Conservation (phyloP, 2,329 filamentous ascomycete species). For the Cladosporium sp. region DNA sequence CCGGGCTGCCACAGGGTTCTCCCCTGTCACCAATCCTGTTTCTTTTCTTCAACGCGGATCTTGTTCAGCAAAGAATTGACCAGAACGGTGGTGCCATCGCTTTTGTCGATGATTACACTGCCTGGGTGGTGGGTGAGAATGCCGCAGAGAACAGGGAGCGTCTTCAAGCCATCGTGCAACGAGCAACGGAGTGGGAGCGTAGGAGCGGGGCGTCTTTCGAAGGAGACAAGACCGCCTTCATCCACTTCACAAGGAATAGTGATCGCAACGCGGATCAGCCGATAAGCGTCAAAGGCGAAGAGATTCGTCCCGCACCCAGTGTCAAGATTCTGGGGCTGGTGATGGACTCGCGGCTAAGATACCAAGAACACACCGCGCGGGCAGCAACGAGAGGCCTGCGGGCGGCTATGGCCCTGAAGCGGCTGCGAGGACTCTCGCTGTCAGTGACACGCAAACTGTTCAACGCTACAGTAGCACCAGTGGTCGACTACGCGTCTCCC, state of each 20-base stretch:
- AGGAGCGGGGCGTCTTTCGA: constrained; percentile 1
- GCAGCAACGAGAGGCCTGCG: background rate
- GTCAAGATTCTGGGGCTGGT: background rate
- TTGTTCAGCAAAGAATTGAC: background rate
- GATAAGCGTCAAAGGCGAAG: constrained; percentile 2
- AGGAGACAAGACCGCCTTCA: constrained; percentile 5
- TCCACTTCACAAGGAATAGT: constrained; percentile 3
- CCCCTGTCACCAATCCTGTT: constrained; percentile 31
- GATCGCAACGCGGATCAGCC: background rate
- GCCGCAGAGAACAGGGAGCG: background rate
- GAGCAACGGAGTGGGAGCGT: constrained; percentile 1
- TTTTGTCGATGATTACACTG: constrained; percentile 28
- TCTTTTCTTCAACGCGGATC: constrained; percentile 30
- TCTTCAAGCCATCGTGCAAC: background rate
- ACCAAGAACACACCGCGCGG: background rate
- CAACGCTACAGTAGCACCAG: constrained; percentile 1
- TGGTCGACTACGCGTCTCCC: constrained; percentile 2
- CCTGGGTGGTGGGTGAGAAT: constrained; percentile 20
- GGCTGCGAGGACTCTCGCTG: constrained; percentile 2
- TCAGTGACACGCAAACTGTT: background rate
- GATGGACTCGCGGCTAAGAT: background rate
- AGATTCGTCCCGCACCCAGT: background rate
- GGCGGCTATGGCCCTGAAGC: constrained; percentile 5
- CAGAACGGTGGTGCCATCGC: constrained; percentile 18
- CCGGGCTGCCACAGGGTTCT: constrained; percentile 30